Base-by-base conservation (phyloP, 148 eudicot genomes). In the Chenopodium album region DNA sequence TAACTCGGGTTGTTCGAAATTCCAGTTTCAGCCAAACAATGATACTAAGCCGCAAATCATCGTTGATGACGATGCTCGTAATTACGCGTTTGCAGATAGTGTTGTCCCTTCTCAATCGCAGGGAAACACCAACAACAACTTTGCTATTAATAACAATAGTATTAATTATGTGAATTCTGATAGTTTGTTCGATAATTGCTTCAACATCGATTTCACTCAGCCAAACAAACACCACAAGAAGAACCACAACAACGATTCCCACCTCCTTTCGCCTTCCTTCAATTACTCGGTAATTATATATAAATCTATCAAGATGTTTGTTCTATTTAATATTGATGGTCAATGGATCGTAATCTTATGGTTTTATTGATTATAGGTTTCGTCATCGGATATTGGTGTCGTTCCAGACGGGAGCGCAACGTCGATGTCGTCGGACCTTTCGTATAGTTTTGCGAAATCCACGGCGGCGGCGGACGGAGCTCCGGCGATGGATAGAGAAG, bases 311-410 rank as follows among this genome's bases (percentile, higher is more conserved):
- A 76, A 56, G 4, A 3, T 56, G 14, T 9, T 50, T 50, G 44
- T 41, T 48, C 12, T 50, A 50, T 9, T 34, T 34, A 1, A 2
- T 50, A 13, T 11, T 12, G 16, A 50, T 50, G 12, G 13, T 9
- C 13, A 41, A 28, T 16, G 44, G 63, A 32, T 63, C 60, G 28
- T 72, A 20, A 26, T 26, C 29, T 1, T 10, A 29, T 26, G 26
- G 26, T 80, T 78, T 82, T 85, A 0, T 56, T 22, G n/a, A 73
- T 46, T 46, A n/a, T 4, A 93, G 98, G 84, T 92, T 48, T 93
- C 97, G 0, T 94, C 97, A 6, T 90, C 97, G 79, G 98, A 95
- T 10, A 92, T 89, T 9, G 99, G 97, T 72, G 90, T 93, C 1
- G 99, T 95, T 4, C 99, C 99, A 0, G 99, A 95, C 59, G 94